Evolutionary conservation across 2,329 filamentous ascomycete genomes (phyloP), one percentile per base, ranked within the genome.

Genomic region (Alternaria dauci): DNA sequence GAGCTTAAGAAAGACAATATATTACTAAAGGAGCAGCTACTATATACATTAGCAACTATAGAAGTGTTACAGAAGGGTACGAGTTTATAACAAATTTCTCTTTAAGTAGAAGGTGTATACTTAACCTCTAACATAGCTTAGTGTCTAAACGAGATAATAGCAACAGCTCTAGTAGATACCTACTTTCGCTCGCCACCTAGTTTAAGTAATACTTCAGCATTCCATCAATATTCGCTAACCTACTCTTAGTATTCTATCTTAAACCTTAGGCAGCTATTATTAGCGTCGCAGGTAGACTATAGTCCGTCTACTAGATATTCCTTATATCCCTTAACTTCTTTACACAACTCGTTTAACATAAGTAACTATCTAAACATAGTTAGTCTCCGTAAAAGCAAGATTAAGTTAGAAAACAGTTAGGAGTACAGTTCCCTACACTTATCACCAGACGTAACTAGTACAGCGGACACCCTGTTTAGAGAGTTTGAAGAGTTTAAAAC

Each of bases 361-460:
- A 32, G 44, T 56, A 20, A 47, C 54, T 7, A n/a, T 38, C 36
- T 56, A 32, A 16, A 48, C 36, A 42, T 42, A 23, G 7, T 9
- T 12, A 56, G 54, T 25, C 11, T 41, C 1, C 23, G 39, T 32
- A 8, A 51, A 50, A 23, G 36, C n/a, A 50, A 50, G 14, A 50
- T 51, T 43, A 11, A 50, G n/a, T 56, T 20, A 50, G 54, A 41
- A 56, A 36, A 56, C 20, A 56, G 32, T 50, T 56, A 16, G 30
- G 44, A 43, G 34, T 52, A 51, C 12, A 62, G 55, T 41, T 62
- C 55, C 18, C 41, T 62, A 51, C 25, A 59, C 28, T 55, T 62
- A 62, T 62, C 39, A 55, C 59, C n/a, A 28, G 55, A 62, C 30
- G 20, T 62, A 28, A 55, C 39, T 12, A 36, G 18, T 41, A 25